Percentiles rank a stretch among this genome's conserved stretches.
These are phyloP conservation scores for Botryotinia convoluta DNA, from an alignment of 2,329 filamentous ascomycete genomes.

Conservation along the genomic window DNA sequence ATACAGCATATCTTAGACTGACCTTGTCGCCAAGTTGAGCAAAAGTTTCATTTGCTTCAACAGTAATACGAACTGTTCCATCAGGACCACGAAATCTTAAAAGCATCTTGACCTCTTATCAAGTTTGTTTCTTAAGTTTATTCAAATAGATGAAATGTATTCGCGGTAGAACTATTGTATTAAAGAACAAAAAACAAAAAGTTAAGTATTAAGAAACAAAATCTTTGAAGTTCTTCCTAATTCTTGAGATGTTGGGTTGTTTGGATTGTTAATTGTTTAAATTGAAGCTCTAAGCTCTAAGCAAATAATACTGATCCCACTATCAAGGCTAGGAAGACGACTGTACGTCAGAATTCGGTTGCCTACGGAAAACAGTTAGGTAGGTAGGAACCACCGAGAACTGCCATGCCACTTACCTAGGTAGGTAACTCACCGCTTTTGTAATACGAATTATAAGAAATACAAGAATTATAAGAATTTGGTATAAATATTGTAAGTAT, in stretches of 20 bases:
- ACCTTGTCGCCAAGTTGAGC: conserved; percentile 56
- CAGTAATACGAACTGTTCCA: conserved; percentile 83
- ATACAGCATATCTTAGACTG: conserved; percentile 15
- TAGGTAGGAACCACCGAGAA: not conserved
- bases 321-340: not conserved
- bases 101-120: conserved; percentile 29
- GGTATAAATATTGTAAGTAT: too few species aligned
- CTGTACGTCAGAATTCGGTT: conserved; percentile 18
- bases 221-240: conserved; percentile 4
- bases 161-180: not conserved
- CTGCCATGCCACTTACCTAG: conserved; percentile 3
- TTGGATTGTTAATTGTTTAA: not conserved
- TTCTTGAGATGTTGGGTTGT: not conserved
- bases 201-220: not conserved
- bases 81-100: conserved; percentile 68
- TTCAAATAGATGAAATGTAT: not conserved
- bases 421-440: conserved; percentile 6
- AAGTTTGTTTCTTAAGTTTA: not conserved
- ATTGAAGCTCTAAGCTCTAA: not conserved
- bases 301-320: conserved; percentile 3
- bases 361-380: not conserved
- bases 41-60: conserved; percentile 74
- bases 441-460: not conserved
- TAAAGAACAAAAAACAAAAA: not conserved
- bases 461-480: not conserved